Percentiles rank a stretch among this genome's conserved stretches.
phyloP scores from a whole-genome alignment of 257 asterid genomes.

The Solanum etuberosum region DNA sequence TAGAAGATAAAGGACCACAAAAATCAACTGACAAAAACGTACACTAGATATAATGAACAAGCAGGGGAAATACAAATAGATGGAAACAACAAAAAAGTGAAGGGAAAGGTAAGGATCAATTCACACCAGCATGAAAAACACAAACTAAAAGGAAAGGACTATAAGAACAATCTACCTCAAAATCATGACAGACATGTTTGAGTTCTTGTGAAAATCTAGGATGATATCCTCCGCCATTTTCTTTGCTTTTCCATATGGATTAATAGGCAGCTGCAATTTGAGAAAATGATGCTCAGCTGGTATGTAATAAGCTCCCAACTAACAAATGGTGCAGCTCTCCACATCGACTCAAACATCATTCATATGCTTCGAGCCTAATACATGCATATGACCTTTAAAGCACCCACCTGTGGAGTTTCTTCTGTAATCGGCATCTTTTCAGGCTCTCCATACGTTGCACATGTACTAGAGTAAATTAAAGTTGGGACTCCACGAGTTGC shows the following conservation, averaged over 20 bases:
- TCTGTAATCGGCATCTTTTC: slow-evolving; percentile 85
- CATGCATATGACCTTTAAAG: not conserved
- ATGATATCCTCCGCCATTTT: slow-evolving; percentile 89
- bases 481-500: slow-evolving; percentile 49
- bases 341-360: not conserved
- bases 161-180: slow-evolving; percentile 28
- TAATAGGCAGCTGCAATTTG: slow-evolving; percentile 23
- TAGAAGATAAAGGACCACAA: not conserved
- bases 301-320: not conserved
- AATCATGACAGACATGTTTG: slow-evolving; percentile 84
- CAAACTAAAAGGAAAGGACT: not conserved
- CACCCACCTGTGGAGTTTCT: slow-evolving; percentile 52
- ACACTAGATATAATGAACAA: not conserved
- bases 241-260: slow-evolving; percentile 93
- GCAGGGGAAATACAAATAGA: not conserved
- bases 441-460: slow-evolving; percentile 62
- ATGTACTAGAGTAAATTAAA: slow-evolving; percentile 33
- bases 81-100: not conserved
- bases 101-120: not conserved
- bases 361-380: not conserved
- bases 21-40: not conserved
- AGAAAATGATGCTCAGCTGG: not conserved
- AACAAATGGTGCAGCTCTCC: not conserved
- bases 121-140: not conserved
- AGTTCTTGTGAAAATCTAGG: slow-evolving; percentile 70